Evolutionary conservation across 345 rosid species (phyloP), one percentile per base, ranked within the genome.

Genomic region (Cardamine resedifolia): DNA sequence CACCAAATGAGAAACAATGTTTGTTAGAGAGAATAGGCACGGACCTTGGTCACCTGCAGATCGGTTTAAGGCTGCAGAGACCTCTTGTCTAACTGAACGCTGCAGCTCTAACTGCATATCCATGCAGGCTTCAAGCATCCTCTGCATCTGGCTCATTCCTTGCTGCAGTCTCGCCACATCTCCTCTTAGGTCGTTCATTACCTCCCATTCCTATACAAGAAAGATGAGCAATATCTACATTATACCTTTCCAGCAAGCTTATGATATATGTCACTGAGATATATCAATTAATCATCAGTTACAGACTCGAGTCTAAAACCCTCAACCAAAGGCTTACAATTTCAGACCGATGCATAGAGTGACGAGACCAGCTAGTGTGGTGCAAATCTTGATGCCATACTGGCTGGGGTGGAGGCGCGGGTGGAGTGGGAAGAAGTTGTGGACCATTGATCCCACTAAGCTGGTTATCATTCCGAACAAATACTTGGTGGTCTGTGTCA

Each of bases 21-120:
- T 69, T 11, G 16, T 20, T 45, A 52, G 27, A 19, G 47, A 24
- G 19, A 34, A 4, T 36, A 55, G 36, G 24, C 24, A 71, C 66
- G 4, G 30, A 91, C 99, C 98, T 88, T 80, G 83, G 77, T 83
- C 96, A 47, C 86, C 85, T 33, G 80, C 65, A 43, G 89, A 83
- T 65, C 97, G 86, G 78, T 96, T 96, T 63, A 96, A 86, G 52
- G 97, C 98, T 21, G 98, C 99, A 56, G 99, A 92, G 16, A 96
- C 98, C 79, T 92, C 99, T 82, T 96, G 99, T 74, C 97, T 86
- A 21, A 96, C 99, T 6, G 99, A 91, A 58, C 98, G 92, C 79
- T 96, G 99, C 74, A 96, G 75, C 88, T 92, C 99, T 41, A 96
- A 85, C 53, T 96, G 99, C 99, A 96, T 96, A 79, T 96, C 97